Percentiles rank a stretch among this genome's conserved stretches.
phyloP scores from a whole-genome alignment of 2,329 filamentous ascomycete species.

The Thelonectria olida region DNA sequence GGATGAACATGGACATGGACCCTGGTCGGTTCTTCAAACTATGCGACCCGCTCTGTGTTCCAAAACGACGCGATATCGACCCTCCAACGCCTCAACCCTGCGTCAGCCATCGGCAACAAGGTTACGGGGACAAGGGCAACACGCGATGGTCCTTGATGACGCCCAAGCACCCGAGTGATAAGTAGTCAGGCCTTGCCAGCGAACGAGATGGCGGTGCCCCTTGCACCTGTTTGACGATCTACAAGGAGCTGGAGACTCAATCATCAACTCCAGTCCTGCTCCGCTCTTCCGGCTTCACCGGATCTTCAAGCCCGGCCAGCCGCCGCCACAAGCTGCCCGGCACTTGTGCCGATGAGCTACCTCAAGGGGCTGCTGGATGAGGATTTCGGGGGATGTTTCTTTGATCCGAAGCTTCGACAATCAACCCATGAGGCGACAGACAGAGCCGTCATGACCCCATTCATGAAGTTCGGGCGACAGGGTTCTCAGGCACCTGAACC shows the following conservation, averaged over 20 bases:
- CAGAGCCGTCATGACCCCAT: slow-evolving; percentile 2
- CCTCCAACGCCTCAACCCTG: not conserved
- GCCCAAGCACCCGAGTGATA: not conserved
- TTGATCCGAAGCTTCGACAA: not conserved
- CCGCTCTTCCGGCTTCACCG: slow-evolving; percentile 11
- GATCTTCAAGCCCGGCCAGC: slow-evolving; percentile 2
- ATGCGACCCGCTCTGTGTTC: not conserved
- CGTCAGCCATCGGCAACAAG: slow-evolving; percentile 7
- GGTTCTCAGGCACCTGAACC: not conserved
- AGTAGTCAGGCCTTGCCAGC: not conserved
- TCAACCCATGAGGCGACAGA: not conserved
- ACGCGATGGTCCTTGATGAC: not conserved
- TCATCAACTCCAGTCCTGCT: not conserved
- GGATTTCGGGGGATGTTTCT: not conserved
- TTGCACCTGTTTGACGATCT: not conserved
- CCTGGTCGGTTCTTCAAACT: slow-evolving; percentile 2
- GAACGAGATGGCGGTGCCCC: not conserved
- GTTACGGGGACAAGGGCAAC: not conserved
- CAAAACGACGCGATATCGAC: not conserved
- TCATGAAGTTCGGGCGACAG: not conserved
- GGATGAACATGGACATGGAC: slow-evolving; percentile 8
- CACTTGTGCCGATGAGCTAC: slow-evolving; percentile 12
- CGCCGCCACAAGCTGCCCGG: slow-evolving; percentile 18
- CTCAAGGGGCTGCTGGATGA: not conserved
- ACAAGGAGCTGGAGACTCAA: not conserved